Base-by-base conservation (phyloP, 768 basidiomycete genomes). In the Cubamyces lactineus region DNA sequence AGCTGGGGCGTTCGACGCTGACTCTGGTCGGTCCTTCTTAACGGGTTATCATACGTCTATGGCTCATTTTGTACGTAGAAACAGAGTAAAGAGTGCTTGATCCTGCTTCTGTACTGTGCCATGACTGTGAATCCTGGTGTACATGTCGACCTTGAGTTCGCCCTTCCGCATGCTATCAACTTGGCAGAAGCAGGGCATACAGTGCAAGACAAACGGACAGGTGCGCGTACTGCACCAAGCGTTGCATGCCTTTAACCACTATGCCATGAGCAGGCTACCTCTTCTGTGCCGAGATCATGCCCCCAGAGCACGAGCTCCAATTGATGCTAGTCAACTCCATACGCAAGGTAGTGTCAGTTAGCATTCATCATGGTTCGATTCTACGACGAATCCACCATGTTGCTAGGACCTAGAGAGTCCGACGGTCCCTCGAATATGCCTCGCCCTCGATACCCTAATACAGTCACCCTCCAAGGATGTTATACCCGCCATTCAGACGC, bases 291-390 rank as follows among this genome's bases (percentile, higher is more conserved):
- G 85, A 89, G 69, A 72, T 91, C 21, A 91, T 94, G 86, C 83
- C 85, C 41, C 68, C 76, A 8, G 73, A 80, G 40, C 85, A 92
- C 69, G 91, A 92, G 62, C 77, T 93, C 34, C 82, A 85, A 53
- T 77, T 95, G 23, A 92, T 95, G 88, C 80, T 94, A 21, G 86
- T 94, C 60, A 95, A 95, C 66, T 93, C 92, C 5, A 71, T 93
- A 38, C 86, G 91, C 64, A 94, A 94, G 82, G 92, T 86, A 67
- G 59, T 71, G 13, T 23, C 24, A 49, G 9, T n/a, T 12, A 28
- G 15, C 12, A 28, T 15, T 46, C 7, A 28, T 39, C 5, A 40
- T 16, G 4, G 15, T 5, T 8, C 13, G 46, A 5, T 16, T 24
- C 9, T 15, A 4, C 42, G 21, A 30, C 9, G 34, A 26, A 2